phyloP scores from a whole-genome alignment of 192 early-diverging fungal species.

The Coemansia sp. region DNA sequence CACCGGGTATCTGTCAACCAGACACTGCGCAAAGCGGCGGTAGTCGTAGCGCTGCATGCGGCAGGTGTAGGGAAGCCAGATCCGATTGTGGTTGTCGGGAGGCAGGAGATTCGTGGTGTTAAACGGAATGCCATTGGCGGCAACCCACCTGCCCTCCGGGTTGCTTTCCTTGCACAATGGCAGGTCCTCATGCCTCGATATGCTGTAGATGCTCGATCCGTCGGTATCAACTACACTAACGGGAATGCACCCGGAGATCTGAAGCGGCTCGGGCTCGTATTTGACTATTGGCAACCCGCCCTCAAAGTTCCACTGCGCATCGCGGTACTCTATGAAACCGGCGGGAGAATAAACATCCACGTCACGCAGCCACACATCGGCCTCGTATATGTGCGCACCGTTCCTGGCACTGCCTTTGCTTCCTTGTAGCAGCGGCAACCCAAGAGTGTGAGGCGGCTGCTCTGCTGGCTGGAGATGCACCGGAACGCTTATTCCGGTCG shows the following conservation, averaged over 20 bases:
- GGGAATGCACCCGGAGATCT: neutral
- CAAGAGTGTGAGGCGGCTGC: neutral
- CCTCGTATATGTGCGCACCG: slow-evolving; percentile 51
- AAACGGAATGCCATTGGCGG: slow-evolving; percentile 20
- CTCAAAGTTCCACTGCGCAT: slow-evolving; percentile 53
- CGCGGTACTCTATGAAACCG: slow-evolving; percentile 36
- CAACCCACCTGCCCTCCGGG: slow-evolving; percentile 52
- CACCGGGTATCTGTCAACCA: slow-evolving; percentile 27
- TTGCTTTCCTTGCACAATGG: slow-evolving; percentile 46
- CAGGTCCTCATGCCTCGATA: slow-evolving; percentile 32
- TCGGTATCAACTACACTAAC: slow-evolving; percentile 8
- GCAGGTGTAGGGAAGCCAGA: slow-evolving; percentile 57
- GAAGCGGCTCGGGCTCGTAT: neutral
- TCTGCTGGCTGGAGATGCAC: neutral
- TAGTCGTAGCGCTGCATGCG: slow-evolving; percentile 38
- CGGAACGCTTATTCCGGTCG: slow-evolving; percentile 17
- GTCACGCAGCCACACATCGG: slow-evolving; percentile 36
- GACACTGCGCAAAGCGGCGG: slow-evolving; percentile 34
- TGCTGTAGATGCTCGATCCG: slow-evolving; percentile 7
- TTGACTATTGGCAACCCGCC: slow-evolving; percentile 8
- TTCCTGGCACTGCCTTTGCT: slow-evolving; percentile 11
- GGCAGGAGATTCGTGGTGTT: slow-evolving; percentile 6
- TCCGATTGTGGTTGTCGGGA: slow-evolving; percentile 29
- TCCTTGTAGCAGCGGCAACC: no score
- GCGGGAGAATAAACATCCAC: slow-evolving; percentile 31